phyloP scores from a whole-genome alignment of 345 rosid genomes.

The Eucalyptus coolabah region DNA sequence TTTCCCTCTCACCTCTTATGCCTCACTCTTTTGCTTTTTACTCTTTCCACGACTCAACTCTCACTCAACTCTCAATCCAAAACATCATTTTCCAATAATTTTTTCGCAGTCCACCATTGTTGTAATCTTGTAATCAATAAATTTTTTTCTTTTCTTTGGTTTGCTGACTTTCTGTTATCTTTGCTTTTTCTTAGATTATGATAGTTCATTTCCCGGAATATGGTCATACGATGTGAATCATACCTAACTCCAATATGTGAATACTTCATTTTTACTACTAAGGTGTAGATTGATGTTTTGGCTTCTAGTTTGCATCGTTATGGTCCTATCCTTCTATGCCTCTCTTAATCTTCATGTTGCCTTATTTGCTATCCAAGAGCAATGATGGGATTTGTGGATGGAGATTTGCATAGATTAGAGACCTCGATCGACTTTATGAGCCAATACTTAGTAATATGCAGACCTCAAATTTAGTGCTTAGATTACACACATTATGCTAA shows the following conservation, averaged over 20 bases:
- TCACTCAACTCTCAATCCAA: neutral
- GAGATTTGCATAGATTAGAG: neutral
- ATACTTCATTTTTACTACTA: neutral
- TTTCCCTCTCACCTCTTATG: too few species aligned
- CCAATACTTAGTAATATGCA: neutral
- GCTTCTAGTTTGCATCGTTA: neutral
- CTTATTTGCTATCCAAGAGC: neutral
- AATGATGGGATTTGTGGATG: neutral
- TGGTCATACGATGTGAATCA: too few species aligned
- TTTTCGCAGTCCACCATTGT: neutral
- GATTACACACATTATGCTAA: too few species aligned
- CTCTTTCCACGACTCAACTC: neutral
- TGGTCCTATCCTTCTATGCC: neutral
- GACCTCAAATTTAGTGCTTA: too few species aligned
- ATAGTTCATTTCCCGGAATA: neutral
- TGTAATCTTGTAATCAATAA: too few species aligned
- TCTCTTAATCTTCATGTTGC: neutral
- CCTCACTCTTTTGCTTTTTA: neutral
- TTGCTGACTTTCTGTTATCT: neutral
- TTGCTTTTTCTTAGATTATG: neutral
- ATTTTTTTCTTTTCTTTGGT: too few species aligned
- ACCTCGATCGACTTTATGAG: neutral
- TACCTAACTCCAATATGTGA: neutral
- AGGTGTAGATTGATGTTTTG: neutral
- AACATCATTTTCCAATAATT: neutral